Evolutionary conservation across 495 filamentous ascomycete species (phyloP).

Genomic region (Pseudomonodictys pantanalensis): DNA sequence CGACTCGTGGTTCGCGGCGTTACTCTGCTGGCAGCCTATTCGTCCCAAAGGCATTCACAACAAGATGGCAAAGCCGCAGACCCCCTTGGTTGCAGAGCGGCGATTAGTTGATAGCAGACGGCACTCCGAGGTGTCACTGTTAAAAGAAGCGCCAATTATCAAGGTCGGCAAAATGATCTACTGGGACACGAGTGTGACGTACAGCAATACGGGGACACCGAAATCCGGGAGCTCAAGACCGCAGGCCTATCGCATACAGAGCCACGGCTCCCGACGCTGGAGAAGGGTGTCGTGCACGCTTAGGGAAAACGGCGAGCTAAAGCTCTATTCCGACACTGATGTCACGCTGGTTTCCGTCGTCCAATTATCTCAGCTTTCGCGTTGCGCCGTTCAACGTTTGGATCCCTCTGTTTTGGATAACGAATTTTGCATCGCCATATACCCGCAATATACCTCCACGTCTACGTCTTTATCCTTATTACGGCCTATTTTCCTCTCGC

Average conservation of each 20-base stretch:
- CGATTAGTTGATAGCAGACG: constrained; percentile 52
- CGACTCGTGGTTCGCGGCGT: constrained; percentile 87
- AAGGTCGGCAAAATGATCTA: constrained; percentile 93
- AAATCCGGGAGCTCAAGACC: constrained; percentile 28
- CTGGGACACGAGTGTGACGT: constrained; percentile 70
- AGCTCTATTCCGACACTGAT: constrained; percentile 80
- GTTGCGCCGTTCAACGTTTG: constrained; percentile 84
- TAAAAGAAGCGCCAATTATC: constrained; percentile 83
- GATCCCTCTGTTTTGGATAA: constrained; percentile 90
- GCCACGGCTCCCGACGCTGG: constrained; percentile 64
- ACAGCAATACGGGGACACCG: constrained; percentile 50
- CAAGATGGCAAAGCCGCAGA: constrained; percentile 67
- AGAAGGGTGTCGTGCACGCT: constrained; percentile 86
- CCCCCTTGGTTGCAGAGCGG: constrained; percentile 47
- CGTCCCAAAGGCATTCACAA: constrained; percentile 71
- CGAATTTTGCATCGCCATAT: constrained; percentile 92
- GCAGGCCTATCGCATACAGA: constrained; percentile 55
- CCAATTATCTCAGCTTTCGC: constrained; percentile 82
- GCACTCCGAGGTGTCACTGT: constrained; percentile 59
- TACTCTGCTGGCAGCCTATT: constrained; percentile 92
- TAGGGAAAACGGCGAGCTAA: constrained; percentile 93
- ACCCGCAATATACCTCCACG: constrained; percentile 71
- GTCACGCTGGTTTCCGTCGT: constrained; percentile 74
- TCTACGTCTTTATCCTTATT: constrained; percentile 62
- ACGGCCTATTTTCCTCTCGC: constrained; percentile 74